A percentile compares a stretch with the other conserved stretches of the same genome.
Evolutionary conservation across 2,329 filamentous ascomycete genomes (phyloP).

Genomic region (Cladosporium sp.): DNA sequence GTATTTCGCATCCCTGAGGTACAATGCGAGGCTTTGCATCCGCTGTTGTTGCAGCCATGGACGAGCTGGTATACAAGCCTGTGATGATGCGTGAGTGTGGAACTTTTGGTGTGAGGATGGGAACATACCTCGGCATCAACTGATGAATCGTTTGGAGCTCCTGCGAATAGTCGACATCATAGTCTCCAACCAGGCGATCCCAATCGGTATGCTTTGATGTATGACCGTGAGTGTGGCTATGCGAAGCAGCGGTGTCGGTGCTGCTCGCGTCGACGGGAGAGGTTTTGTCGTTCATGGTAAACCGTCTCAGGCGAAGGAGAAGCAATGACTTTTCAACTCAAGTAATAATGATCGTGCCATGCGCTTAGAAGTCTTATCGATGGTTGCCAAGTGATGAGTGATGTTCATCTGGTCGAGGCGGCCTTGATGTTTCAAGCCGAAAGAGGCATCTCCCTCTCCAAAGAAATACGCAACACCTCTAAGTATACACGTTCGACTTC

Average conservation of each 20-base stretch:
- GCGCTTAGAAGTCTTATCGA: too few species aligned
- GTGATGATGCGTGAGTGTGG: neutral
- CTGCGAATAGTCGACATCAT: neutral
- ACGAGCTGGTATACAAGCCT: slow-evolving; percentile 64
- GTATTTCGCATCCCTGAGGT: slow-evolving; percentile 69
- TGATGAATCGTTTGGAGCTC: neutral
- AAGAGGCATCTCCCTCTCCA: too few species aligned
- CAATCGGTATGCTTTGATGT: neutral
- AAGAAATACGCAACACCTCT: too few species aligned
- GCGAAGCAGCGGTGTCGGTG: neutral
- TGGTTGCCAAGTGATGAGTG: too few species aligned
- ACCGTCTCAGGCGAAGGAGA: too few species aligned
- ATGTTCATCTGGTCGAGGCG: too few species aligned
- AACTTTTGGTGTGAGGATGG: neutral
- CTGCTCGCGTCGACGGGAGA: neutral
- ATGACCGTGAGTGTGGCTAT: too few species aligned
- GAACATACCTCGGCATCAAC: neutral
- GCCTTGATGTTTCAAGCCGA: too few species aligned
- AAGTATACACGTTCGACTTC: too few species aligned
- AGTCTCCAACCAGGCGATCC: neutral
- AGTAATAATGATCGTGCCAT: too few species aligned
- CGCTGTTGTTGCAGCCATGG: slow-evolving; percentile 65
- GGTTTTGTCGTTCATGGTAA: neutral
- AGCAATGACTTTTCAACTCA: too few species aligned
- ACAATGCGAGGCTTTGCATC: slow-evolving; percentile 70